Base-by-base conservation (phyloP, 805 yeast genomes). In the Pachysolen tannophilus region DNA sequence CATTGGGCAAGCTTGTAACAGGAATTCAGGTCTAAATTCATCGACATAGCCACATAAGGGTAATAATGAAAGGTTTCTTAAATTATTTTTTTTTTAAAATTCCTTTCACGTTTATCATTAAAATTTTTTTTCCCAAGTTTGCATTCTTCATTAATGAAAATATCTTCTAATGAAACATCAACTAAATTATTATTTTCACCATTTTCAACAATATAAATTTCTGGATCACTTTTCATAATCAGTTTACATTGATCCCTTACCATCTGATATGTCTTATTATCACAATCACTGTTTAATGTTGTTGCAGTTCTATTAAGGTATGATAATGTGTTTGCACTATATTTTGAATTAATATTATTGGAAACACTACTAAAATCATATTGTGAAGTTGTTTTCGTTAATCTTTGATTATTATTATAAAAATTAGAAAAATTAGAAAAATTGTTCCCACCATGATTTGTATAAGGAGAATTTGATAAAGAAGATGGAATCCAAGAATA, bases 11-110 rank as follows among this genome's bases (percentile, higher is more conserved):
- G 75, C 62, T 56, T 69, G 73, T 19, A 73, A 41, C 10, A 57
- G 50, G 44, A 66, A 73, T 43, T 72, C 78, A 0, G 76, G 72
- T 28, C 75, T 49, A 42, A 61, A 73, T 39, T 69, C 72, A 19
- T 71, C 73, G 4, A 65, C 52, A 43, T 64, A 73, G 5, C 63
- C 63, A 1, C 37, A 36, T 9, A 42, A 23, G 3, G 45, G 45
- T 10, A 20, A 24, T 33, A 42, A 28, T 16, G 31, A 17, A 14
- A 46, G 47, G 26, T 55, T 24, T 10, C 47, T 25, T 8, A 59
- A 60, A n/a, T 55, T 34, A 8, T 36, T 30, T n/a, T 33, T 37
- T 10, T 3, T 39, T 20, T 17, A 9, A 5, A 17, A 21, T 3
- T 21, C 20, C 5, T n/a, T 21, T 15, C 11, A 34, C 5, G 29